These are phyloP conservation scores for Trifolium repens DNA, from an alignment of 306 rosid genomes.

Conservation along the genomic window DNA sequence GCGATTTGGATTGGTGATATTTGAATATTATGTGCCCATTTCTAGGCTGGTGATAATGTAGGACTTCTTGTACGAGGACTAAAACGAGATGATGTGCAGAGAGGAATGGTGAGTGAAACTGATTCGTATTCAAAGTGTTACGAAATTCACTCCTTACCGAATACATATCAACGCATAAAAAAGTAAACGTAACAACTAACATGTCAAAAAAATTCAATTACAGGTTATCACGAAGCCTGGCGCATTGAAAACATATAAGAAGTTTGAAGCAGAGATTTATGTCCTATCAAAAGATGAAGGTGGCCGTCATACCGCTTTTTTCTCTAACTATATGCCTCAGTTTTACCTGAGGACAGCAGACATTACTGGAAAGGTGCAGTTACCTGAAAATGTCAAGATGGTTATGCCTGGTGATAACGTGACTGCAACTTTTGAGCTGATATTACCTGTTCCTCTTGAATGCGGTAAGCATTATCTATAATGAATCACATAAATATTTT, in stretches of 20 bases:
- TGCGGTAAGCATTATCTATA: constrained; percentile 52
- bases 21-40: constrained; percentile 39
- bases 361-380: constrained; percentile 79
- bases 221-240: constrained; percentile 86
- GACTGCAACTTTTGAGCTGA: constrained; percentile 80
- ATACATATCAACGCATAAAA: not conserved
- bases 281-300: constrained; percentile 96
- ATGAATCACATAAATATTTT: constrained; percentile 11
- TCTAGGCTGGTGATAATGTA: constrained; percentile 88
- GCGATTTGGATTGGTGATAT: constrained; percentile 27
- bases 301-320: constrained; percentile 93
- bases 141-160: not conserved
- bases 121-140: constrained; percentile 29
- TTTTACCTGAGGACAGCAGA: constrained; percentile 94
- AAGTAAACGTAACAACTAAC: not conserved
- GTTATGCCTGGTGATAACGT: constrained; percentile 97
- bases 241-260: constrained; percentile 67
- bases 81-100: constrained; percentile 80
- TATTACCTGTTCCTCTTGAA: constrained; percentile 89
- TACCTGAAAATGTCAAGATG: constrained; percentile 84
- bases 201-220: not conserved
- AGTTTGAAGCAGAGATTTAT: constrained; percentile 93
- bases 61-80: constrained; percentile 95
- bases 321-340: constrained; percentile 91
- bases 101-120: constrained; percentile 76